Evolutionary conservation across 2,329 filamentous ascomycete genomes (phyloP), one percentile per base, ranked within the genome.

Genomic region (Ophiostoma perfectum): DNA sequence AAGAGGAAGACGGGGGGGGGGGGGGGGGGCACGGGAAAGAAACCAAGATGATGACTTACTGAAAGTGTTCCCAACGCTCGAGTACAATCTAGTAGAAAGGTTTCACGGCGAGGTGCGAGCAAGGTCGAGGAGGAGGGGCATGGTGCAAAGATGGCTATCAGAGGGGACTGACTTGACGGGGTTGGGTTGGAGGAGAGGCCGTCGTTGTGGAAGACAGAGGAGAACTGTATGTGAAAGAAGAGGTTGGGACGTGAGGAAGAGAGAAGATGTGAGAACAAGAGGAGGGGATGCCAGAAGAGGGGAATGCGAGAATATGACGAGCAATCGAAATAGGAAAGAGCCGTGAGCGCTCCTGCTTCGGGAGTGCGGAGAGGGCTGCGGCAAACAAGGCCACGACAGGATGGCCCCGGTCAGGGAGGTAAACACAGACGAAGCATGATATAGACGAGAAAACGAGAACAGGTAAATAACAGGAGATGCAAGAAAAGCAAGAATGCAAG

Each of bases 341-440:
- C 55, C 5, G 38, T 38, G 27, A 36, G 27, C n/a, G 49, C 49
- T 7, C 55, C 11, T 60, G 18, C 55, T 18, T 60, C 5, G 9
- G 36, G n/a, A 36, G 27, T 38, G 55, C 52, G 7, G 36, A 36
- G 6, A 6, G 42, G 42, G 42, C 42, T 36, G 27, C 18, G 16
- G 52, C 55, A 60, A 38, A 12, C 55, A 39, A 60, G 55, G 55
- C 55, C 55, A 18, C 11, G 55, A 9, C 55, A 60, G 49, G 27
- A 55, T 27, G 49, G 49, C 18, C n/a, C 3, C 18, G 8, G 9
- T 55, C 27, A 11, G 55, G 5, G 3, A 5, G 55, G 27, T 60
- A 2, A 12, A 44, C 42, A 44, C 42, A 3, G 42, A 11, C 49
- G 49, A 52, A 6, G n/a, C n/a, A 27, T 52, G 49, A 6, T 8